Evolutionary conservation across 805 yeast genomes (phyloP), one percentile per base, ranked within the genome.

Genomic region (Metschnikowia cubensis): DNA sequence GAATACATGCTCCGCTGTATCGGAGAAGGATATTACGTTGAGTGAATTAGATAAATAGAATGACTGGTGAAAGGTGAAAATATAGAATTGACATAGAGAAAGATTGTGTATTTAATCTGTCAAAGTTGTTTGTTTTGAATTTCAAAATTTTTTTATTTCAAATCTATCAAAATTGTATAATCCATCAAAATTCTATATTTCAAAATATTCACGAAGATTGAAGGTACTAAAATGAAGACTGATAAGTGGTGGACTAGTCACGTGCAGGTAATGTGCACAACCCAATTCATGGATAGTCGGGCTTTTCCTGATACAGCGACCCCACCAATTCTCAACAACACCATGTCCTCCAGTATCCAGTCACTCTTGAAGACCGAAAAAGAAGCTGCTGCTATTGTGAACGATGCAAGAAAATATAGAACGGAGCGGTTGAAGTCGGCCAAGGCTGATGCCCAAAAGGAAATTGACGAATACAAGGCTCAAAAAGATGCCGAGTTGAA

Each of bases 381-480:
- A 73, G 92, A 89, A 63, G 98, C 99, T n/a, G 97, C 96, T 61
- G 91, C 85, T 60, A 87, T 91, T 56, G 98, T 94, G 54, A 80
- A 91, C 62, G 86, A 87, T 66, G 97, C 99, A 21, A 88, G 98
- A 77, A 80, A 84, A 61, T 52, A 85, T 75, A 89, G 96, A 71
- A 80, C 94, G 38, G 85, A 82, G 59, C 87, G 90, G 58, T 79
- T 94, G 67, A 94, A 92, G 81, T 91, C 94, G 42, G 96, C 98
- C 47, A 92, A 90, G 75, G 74, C 85, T 21, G 98, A 94, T 68
- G 99, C 99, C 35, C 86, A 89, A 56, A 73, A 77, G 50, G 99
- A 94, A 70, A 89, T 94, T 61, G 87, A 84, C 57, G 84, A 82
- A 50, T 94, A 94, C 80, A 91, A 88, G 77, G 67, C 76, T 45